Evolutionary conservation across 2,329 filamentous ascomycete genomes (phyloP).

Genomic region (Xylariaceae sp.): DNA sequence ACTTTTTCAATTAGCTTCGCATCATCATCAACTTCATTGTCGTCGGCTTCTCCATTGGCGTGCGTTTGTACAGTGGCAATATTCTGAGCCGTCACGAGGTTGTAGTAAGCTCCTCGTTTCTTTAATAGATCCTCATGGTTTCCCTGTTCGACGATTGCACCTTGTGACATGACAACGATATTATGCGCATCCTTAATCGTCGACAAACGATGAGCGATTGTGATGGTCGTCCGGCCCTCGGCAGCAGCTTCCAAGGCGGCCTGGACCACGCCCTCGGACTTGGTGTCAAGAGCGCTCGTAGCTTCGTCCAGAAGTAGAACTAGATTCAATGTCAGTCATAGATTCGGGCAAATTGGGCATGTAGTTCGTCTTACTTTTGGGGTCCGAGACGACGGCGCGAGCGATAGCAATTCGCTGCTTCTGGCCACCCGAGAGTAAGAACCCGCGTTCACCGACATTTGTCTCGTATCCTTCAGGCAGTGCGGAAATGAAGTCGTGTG

Average conservation of each 20-base stretch:
- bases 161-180: conserved; percentile 86
- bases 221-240: conserved; percentile 85
- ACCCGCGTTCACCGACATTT: conserved; percentile 91
- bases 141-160: conserved; percentile 87
- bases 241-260: conserved; percentile 84
- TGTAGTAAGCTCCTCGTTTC: conserved; percentile 68
- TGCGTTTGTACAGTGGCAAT: conserved; percentile 57
- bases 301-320: conserved; percentile 91
- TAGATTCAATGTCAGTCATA: conserved; percentile 23
- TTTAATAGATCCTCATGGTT: conserved; percentile 77
- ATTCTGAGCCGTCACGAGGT: conserved; percentile 82
- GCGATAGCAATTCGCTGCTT: conserved; percentile 97
- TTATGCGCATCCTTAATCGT: conserved; percentile 94
- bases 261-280: conserved; percentile 91
- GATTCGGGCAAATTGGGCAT: background rate
- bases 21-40: conserved; percentile 39
- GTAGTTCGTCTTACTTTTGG: conserved; percentile 55
- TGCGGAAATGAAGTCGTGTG: conserved; percentile 80
- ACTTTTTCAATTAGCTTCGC: conserved; percentile 45
- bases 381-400: conserved; percentile 82
- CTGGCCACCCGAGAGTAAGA: conserved; percentile 88
- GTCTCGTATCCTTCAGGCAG: conserved; percentile 90
- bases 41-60: conserved; percentile 49
- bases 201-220: conserved; percentile 90
- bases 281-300: conserved; percentile 88